Base-by-base conservation (phyloP, 208 protist genomes). In the Wallacemonas sp. region DNA sequence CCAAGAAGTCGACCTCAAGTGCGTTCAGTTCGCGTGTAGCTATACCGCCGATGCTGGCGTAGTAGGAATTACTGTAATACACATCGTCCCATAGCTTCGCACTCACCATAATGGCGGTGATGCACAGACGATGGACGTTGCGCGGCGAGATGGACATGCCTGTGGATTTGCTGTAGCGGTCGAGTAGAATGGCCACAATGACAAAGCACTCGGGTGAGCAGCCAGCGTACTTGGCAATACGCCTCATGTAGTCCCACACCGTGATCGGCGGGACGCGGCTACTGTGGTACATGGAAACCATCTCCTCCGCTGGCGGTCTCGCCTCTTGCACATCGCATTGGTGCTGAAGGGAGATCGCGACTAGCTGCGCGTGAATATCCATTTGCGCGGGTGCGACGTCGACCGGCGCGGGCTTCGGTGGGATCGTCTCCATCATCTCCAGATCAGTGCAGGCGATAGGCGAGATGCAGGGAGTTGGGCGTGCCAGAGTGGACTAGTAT, bases 171-270 rank as follows among this genome's bases (percentile, higher is more conserved):
- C 82, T 70, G 61, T 97, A 92, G 23, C 91, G 90, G 57, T 98
- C 92, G 50, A 98, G 92, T 59, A 97, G 85, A 12, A 98, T 86
- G 23, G 96, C 77, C 12, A 89, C 83, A 38, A 98, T 57, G 39
- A 98, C 81, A 62, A 98, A 96, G 69, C 93, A 97, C 79, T 98
- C 88, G 33, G 84, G 73, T 1, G 84, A 93, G 67, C 95, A 97
- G 12, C 59, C 65, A 0, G 86, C 89, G 74, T 98, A 97, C 65
- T 94, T 96, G 48, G 85, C 82, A 61, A 98, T 96, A 45, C 96
- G 87, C 14, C 86, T 48, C n/a, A 97, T 57, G 67, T 97, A 97
- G 76, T 96, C 86, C 77, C 71, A 82, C 18, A 97, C 46, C 4
- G 87, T 91, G 67, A 98, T 97, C 46, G 77, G 65, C 2, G 91